Conservation (phyloP, 2,329 filamentous ascomycete genomes). For the Pseudohalonectria lignicola region DNA sequence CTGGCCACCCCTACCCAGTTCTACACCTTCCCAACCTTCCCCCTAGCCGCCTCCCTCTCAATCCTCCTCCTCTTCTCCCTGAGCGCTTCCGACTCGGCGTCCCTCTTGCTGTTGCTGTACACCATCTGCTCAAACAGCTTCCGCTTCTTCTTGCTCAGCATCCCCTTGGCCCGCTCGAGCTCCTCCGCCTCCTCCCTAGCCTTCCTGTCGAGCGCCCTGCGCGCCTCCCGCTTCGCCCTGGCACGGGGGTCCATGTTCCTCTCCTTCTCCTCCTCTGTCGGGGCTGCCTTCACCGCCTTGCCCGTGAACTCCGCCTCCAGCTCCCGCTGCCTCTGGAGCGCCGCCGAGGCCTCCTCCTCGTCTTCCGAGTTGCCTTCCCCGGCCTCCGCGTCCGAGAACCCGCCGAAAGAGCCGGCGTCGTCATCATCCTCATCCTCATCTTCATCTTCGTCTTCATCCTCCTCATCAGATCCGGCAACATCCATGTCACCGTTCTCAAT, state of each 20-base stretch:
- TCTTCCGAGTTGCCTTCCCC: slow-evolving; percentile 31
- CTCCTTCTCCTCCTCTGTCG: neutral
- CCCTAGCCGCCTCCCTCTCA: slow-evolving; percentile 51
- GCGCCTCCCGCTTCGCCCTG: slow-evolving; percentile 58
- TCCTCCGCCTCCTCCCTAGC: slow-evolving; percentile 73
- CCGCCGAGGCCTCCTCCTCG: slow-evolving; percentile 50
- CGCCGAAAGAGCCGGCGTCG: slow-evolving; percentile 31
- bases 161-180: slow-evolving; percentile 86
- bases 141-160: slow-evolving; percentile 96
- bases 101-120: slow-evolving; percentile 89
- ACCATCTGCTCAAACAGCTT: slow-evolving; percentile 97
- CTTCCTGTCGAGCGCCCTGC: slow-evolving; percentile 59
- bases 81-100: slow-evolving; percentile 78
- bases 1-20: too few species aligned
- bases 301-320: slow-evolving; percentile 87
- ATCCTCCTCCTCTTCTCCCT: slow-evolving; percentile 83
- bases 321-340: slow-evolving; percentile 71
- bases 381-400: slow-evolving; percentile 37
- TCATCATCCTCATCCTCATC: slow-evolving; percentile 35
- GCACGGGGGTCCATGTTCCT: slow-evolving; percentile 41
- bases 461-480: slow-evolving; percentile 32
- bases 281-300: slow-evolving; percentile 33
- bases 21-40: too few species aligned
- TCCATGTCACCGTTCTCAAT: slow-evolving; percentile 37
- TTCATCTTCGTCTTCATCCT: slow-evolving; percentile 27